Percentiles rank a stretch among this genome's conserved stretches.
phyloP scores from a whole-genome alignment of 345 rosid genomes.

The Populus simonii region DNA sequence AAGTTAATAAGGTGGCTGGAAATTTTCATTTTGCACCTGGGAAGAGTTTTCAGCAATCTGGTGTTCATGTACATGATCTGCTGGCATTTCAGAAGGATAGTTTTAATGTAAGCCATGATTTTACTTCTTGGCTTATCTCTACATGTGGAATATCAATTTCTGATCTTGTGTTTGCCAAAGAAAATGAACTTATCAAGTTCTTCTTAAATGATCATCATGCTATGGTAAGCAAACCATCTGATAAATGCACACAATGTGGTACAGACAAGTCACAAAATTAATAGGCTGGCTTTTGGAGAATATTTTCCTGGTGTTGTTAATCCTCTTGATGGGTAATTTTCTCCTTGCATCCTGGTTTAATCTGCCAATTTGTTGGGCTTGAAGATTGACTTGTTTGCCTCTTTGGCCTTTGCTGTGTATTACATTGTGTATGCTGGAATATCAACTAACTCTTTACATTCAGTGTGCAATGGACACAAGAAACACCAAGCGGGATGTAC shows the following conservation, averaged over 20 bases:
- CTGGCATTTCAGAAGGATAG: slow-evolving; percentile 79
- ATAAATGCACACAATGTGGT: slow-evolving; percentile 11
- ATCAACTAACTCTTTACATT: slow-evolving; percentile 4
- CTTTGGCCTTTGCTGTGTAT: neutral
- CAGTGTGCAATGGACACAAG: slow-evolving; percentile 84
- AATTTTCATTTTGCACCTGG: slow-evolving; percentile 98
- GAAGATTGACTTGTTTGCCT: slow-evolving; percentile 2
- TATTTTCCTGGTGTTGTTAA: slow-evolving; percentile 85
- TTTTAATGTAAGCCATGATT: slow-evolving; percentile 60
- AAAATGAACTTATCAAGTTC: neutral
- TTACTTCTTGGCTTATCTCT: neutral
- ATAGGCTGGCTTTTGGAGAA: slow-evolving; percentile 78
- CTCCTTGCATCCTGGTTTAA: neutral
- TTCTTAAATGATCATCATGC: neutral
- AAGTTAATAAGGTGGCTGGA: slow-evolving; percentile 93
- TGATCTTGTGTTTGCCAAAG: neutral
- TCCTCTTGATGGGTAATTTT: slow-evolving; percentile 85
- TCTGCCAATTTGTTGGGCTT: slow-evolving; percentile 8
- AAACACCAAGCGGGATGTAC: slow-evolving; percentile 70
- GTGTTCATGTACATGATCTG: slow-evolving; percentile 81
- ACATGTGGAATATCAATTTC: neutral
- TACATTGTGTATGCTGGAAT: neutral
- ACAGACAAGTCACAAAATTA: slow-evolving; percentile 91
- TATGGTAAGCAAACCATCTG: neutral
- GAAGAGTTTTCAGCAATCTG: slow-evolving; percentile 93